phyloP scores from a whole-genome alignment of 257 asterid genomes.

The Ilex asprella region DNA sequence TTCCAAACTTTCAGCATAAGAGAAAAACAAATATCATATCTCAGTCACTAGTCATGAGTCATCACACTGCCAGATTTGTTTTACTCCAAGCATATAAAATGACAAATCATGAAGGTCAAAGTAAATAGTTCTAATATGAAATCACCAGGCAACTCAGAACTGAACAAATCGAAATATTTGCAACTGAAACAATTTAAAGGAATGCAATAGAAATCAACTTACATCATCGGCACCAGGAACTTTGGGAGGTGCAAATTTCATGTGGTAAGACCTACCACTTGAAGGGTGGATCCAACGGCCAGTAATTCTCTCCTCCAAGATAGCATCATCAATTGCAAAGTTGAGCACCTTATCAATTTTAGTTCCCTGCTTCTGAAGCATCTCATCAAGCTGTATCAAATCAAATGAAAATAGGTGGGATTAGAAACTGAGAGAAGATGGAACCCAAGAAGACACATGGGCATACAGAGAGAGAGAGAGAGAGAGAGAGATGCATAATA shows the following conservation, averaged over 20 bases:
- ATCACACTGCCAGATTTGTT: too few species aligned
- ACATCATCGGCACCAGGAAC: constrained; percentile 79
- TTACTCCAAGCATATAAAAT: too few species aligned
- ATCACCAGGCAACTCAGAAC: too few species aligned
- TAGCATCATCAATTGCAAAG: constrained; percentile 91
- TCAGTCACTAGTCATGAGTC: too few species aligned
- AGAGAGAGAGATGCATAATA: neutral
- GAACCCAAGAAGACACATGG: constrained; percentile 3
- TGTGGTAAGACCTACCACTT: constrained; percentile 84
- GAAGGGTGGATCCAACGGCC: constrained; percentile 99
- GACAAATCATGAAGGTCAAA: too few species aligned
- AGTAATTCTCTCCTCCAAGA: constrained; percentile 91
- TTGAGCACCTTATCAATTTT: constrained; percentile 88
- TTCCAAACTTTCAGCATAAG: too few species aligned
- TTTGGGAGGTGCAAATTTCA: constrained; percentile 84
- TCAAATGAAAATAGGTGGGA: constrained; percentile 4
- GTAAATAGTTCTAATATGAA: too few species aligned
- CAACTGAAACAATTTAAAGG: too few species aligned
- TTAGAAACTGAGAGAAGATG: constrained; percentile 9
- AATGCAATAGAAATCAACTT: constrained; percentile 15
- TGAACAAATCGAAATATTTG: too few species aligned
- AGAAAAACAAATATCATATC: too few species aligned
- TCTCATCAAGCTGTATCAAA: constrained; percentile 74
- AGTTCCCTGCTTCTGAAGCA: constrained; percentile 75
- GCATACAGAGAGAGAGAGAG: neutral